Conservation (phyloP, 768 basidiomycete species). For the Xerocomellus chrysenteron region DNA sequence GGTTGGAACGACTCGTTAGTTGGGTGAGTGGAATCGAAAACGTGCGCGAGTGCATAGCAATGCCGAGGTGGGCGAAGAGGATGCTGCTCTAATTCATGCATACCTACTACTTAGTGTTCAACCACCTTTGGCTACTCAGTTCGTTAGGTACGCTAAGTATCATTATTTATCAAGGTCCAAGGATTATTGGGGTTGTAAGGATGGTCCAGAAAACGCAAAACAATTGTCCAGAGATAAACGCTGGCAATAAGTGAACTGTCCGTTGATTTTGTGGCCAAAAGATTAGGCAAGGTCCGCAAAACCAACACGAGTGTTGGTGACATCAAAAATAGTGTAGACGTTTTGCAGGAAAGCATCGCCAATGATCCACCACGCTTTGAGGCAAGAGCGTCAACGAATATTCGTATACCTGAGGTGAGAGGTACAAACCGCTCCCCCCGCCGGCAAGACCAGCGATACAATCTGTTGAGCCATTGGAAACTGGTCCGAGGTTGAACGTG, state of each 20-base stretch:
- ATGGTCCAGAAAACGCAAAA: neutral
- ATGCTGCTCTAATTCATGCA: slow-evolving; percentile 53
- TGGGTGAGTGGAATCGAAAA: slow-evolving; percentile 89
- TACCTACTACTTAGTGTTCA: neutral
- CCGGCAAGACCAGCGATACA: slow-evolving; percentile 40
- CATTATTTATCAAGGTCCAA: neutral
- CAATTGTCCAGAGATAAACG: neutral
- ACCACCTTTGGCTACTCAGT: neutral
- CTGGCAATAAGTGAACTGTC: neutral
- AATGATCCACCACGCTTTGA: slow-evolving; percentile 32
- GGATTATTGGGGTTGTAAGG: neutral
- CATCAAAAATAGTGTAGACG: slow-evolving; percentile 33
- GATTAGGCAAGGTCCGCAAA: slow-evolving; percentile 38
- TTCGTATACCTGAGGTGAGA: neutral
- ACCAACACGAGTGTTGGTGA: slow-evolving; percentile 36
- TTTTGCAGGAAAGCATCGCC: slow-evolving; percentile 37
- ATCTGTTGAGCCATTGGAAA: slow-evolving; percentile 27
- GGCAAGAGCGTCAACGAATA: neutral
- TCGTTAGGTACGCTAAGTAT: neutral
- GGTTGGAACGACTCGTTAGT: slow-evolving; percentile 86
- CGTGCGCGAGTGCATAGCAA: slow-evolving; percentile 88
- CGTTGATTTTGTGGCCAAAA: neutral
- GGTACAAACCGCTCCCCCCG: slow-evolving; percentile 22
- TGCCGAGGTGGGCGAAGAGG: slow-evolving; percentile 86
- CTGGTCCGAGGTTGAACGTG: slow-evolving; percentile 44